Base-by-base conservation (phyloP, 495 filamentous ascomycete genomes). In the Chaetomium cochliodes region DNA sequence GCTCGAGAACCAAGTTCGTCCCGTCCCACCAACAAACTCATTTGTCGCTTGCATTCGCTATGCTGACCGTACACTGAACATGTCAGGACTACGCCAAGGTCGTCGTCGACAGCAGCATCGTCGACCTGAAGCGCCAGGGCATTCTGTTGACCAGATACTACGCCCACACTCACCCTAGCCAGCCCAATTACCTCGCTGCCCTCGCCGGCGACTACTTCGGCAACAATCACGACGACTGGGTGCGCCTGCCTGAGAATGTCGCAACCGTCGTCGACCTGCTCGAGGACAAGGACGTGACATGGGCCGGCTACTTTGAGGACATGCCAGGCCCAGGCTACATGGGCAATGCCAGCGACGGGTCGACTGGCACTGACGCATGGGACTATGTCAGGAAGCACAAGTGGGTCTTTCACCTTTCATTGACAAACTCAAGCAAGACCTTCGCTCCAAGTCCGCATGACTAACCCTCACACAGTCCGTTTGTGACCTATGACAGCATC, bases 341-440 rank as follows among this genome's bases (percentile, higher is more conserved):
- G 81, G 87, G 80, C 44, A 81, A 81, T 51, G 79, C 74, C 8
- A 84, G 84, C 65, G 76, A 81, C 39, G 70, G 77, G 54, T 72
- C 75, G 13, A 81, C 80, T 37, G 72, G 77, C 42, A 78, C 77
- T 22, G 81, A 78, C 44, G 71, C 70, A 28, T 85, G 85, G 76
- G 80, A 85, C 72, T 91, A 90, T 69, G 87, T 90, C 16, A 79
- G 88, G 59, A 91, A 91, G 73, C 88, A 90, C 74, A 88, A 89
- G 81, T 82, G 56, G 62, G 73, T 66, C 33, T 37, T 37, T 37
- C 33, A 37, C 9, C 33, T 37, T 37, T 37, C 5, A 37, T 37
- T 8, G 1, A 1, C 1, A 5, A 44, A 1, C 15, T 0, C 13
- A 5, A 6, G 1, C 1, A n/a, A n/a, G 11, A 15, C 61, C 3